Conservation (phyloP, 2,329 filamentous ascomycete species). For the Phoma sp. region DNA sequence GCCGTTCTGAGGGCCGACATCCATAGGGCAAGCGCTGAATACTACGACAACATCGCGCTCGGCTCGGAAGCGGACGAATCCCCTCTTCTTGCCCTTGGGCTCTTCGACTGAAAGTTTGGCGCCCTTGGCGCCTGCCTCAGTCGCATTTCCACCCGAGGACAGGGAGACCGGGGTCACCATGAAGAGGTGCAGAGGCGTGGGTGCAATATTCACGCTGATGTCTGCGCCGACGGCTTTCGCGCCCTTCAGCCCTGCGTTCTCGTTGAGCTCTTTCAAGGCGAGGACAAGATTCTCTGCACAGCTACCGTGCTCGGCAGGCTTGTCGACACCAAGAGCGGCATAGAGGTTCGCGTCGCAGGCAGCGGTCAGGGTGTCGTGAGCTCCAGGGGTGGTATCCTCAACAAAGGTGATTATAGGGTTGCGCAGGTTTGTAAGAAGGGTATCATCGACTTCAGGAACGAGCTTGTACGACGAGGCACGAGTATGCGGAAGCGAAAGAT, state of each 20-base stretch:
- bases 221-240: conserved; percentile 55
- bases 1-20: conserved; percentile 45
- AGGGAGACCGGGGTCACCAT: conserved; percentile 43
- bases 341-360: conserved; percentile 56
- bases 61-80: conserved; percentile 43
- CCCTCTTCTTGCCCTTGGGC: conserved; percentile 44
- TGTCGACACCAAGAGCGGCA: conserved; percentile 49
- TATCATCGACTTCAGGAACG: conserved; percentile 50
- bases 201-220: conserved; percentile 55
- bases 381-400: conserved; percentile 52
- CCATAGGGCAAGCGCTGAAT: conserved; percentile 48
- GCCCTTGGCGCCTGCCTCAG: conserved; percentile 39
- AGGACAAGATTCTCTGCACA: conserved; percentile 58
- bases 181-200: conserved; percentile 55
- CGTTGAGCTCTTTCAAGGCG: conserved; percentile 56
- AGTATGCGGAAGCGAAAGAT: conserved; percentile 54
- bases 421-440: conserved; percentile 54
- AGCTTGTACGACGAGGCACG: conserved; percentile 51
- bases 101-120: conserved; percentile 37
- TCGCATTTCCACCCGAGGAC: conserved; percentile 3
- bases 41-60: conserved; percentile 47
- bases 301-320: conserved; percentile 54
- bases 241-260: conserved; percentile 54
- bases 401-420: conserved; percentile 54
- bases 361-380: conserved; percentile 56